These are phyloP conservation scores for Pseudozyma hubeiensis DNA, from an alignment of 1,284 basidiomycete genomes.

Conservation along the genomic window DNA sequence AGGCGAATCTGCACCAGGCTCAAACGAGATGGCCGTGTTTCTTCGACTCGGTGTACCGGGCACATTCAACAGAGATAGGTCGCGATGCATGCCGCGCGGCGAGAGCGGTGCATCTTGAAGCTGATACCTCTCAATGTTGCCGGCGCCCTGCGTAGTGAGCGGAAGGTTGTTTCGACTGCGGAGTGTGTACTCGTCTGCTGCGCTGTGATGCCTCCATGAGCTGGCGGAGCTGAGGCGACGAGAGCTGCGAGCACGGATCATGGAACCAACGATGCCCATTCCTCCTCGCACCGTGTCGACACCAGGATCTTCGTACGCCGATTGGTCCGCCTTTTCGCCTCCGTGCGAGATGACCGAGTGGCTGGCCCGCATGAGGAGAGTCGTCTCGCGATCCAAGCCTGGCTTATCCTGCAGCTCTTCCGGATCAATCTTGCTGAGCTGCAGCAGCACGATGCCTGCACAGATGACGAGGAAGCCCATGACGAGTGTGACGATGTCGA, in stretches of 20 bases:
- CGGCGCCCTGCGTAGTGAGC: slow-evolving; percentile 39
- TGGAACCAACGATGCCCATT: slow-evolving; percentile 65
- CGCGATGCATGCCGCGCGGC: slow-evolving; percentile 18
- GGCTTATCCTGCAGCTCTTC: slow-evolving; percentile 60
- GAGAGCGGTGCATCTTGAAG: slow-evolving; percentile 62
- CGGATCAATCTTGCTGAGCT: slow-evolving; percentile 83
- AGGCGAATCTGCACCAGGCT: slow-evolving; percentile 36
- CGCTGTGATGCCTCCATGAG: slow-evolving; percentile 51
- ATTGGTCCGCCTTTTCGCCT: slow-evolving; percentile 38
- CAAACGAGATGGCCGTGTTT: slow-evolving; percentile 47
- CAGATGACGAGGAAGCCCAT: slow-evolving; percentile 84
- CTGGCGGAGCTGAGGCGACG: slow-evolving; percentile 46
- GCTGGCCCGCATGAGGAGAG: slow-evolving; percentile 62
- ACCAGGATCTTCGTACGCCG: slow-evolving; percentile 65
- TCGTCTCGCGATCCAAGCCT: slow-evolving; percentile 62
- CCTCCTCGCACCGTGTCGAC: slow-evolving; percentile 67
- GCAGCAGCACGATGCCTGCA: slow-evolving; percentile 90
- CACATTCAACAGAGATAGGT: slow-evolving; percentile 6
- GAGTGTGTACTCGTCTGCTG: slow-evolving; percentile 53
- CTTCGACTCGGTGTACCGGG: slow-evolving; percentile 22
- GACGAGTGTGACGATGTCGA: slow-evolving; percentile 80
- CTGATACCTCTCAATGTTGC: slow-evolving; percentile 57
- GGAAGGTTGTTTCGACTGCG: slow-evolving; percentile 37
- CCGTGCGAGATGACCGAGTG: slow-evolving; percentile 52
- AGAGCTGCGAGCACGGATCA: slow-evolving; percentile 65